These are phyloP conservation scores for Tricholoma terreum DNA, from an alignment of 768 basidiomycete species.

Conservation along the genomic window DNA sequence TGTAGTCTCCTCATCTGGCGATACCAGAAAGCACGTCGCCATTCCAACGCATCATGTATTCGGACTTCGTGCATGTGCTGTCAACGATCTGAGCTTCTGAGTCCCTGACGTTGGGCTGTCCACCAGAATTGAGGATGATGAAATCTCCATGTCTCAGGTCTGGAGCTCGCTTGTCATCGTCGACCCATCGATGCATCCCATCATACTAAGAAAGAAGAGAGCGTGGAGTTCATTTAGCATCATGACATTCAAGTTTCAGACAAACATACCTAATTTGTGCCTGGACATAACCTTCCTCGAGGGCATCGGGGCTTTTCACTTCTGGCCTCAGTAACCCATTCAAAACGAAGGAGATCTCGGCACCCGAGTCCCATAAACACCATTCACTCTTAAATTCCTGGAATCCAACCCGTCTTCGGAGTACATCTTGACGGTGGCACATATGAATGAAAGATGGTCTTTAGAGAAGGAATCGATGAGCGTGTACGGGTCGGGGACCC, in stretches of 20 bases:
- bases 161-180: too few relatives aligned
- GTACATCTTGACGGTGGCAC: neutral
- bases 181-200: too few relatives aligned
- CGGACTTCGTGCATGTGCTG: too few relatives aligned
- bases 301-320: neutral
- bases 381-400: neutral
- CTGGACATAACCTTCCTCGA: neutral
- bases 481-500: neutral
- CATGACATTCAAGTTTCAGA: neutral
- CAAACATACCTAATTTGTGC: neutral
- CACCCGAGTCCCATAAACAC: neutral
- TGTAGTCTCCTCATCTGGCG: too few relatives aligned
- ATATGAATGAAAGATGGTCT: neutral
- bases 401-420: neutral
- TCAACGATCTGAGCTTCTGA: too few relatives aligned
- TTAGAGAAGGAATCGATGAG: neutral
- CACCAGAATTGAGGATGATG: too few relatives aligned
- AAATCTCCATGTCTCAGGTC: too few relatives aligned
- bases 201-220: too few relatives aligned
- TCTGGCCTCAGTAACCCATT: neutral
- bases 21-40: too few relatives aligned
- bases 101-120: too few relatives aligned
- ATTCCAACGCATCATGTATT: too few relatives aligned
- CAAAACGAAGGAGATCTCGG: neutral
- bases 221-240: too few relatives aligned